Conservation (phyloP, 768 basidiomycete genomes). For the Leucosporidium yakuticum region DNA sequence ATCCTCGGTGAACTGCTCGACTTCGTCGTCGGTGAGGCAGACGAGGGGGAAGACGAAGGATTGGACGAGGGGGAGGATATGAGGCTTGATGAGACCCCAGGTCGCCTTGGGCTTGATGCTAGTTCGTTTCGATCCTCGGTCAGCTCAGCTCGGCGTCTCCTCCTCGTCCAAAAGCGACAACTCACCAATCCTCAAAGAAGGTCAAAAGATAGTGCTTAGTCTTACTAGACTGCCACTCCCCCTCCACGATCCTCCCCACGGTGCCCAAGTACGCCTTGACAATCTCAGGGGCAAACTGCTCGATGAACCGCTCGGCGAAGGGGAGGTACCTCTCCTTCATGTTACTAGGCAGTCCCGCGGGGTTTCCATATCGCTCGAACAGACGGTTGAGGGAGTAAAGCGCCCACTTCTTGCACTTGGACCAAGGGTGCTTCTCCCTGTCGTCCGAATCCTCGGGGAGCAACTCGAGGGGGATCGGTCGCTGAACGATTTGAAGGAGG, state of each 20-base stretch:
- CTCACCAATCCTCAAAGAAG: constrained; percentile 83
- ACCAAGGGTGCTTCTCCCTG: constrained; percentile 75
- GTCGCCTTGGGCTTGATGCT: constrained; percentile 92
- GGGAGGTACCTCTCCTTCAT: constrained; percentile 58
- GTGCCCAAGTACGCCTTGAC: constrained; percentile 67
- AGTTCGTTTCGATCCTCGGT: too few species aligned
- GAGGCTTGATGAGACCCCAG: constrained; percentile 79
- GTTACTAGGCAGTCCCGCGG: constrained; percentile 71
- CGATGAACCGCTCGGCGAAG: constrained; percentile 82
- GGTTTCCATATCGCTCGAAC: constrained; percentile 81
- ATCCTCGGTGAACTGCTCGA: constrained; percentile 70
- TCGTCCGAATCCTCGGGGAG: constrained; percentile 68
- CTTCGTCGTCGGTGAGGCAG: constrained; percentile 63
- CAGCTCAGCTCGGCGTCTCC: background rate
- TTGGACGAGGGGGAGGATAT: constrained; percentile 68
- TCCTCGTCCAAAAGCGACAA: background rate
- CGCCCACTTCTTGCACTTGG: constrained; percentile 91
- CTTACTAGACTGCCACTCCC: constrained; percentile 69
- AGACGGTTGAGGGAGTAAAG: constrained; percentile 70
- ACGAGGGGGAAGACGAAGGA: constrained; percentile 80
- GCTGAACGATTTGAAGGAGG: constrained; percentile 68
- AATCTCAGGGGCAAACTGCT: constrained; percentile 88
- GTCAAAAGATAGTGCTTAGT: constrained; percentile 75
- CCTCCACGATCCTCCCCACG: constrained; percentile 66
- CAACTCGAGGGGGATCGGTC: constrained; percentile 53